phyloP scores from a whole-genome alignment of 805 yeast genomes.

The Candida orba region DNA sequence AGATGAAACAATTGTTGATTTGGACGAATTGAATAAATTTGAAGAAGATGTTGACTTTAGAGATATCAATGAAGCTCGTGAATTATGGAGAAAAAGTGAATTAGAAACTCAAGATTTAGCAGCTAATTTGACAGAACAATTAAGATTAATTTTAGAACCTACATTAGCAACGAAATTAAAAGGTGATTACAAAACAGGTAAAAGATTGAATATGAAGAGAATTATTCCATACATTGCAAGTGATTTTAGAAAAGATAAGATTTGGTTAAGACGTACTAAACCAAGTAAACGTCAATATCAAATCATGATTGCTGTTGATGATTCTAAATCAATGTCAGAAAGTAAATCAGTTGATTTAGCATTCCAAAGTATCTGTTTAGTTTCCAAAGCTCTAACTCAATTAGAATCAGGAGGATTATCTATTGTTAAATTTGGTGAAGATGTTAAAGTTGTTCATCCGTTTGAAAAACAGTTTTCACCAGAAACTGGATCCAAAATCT shows the following conservation, averaged over 20 bases:
- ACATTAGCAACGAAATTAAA: constrained; percentile 89
- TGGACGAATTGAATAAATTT: constrained; percentile 17
- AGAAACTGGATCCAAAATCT: constrained; percentile 75
- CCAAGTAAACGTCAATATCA: constrained; percentile 97
- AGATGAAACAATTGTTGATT: constrained; percentile 22
- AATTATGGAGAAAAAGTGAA: constrained; percentile 79
- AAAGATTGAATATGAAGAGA: constrained; percentile 92
- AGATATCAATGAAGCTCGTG: constrained; percentile 58
- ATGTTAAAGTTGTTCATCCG: constrained; percentile 77
- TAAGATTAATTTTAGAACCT: constrained; percentile 89
- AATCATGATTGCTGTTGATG: constrained; percentile 95
- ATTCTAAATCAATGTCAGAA: constrained; percentile 96
- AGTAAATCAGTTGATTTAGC: constrained; percentile 86
- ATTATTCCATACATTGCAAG: constrained; percentile 97
- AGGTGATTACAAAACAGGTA: constrained; percentile 97
- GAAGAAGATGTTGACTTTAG: constrained; percentile 34
- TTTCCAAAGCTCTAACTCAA: constrained; percentile 88
- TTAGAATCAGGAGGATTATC: constrained; percentile 91
- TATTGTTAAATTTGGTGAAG: constrained; percentile 84
- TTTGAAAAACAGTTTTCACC: constrained; percentile 79
- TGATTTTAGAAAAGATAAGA: constrained; percentile 94
- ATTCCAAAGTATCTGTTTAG: constrained; percentile 88
- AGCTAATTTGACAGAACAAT: constrained; percentile 83
- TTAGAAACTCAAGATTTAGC: constrained; percentile 82
- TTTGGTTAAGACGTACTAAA: constrained; percentile 95